Base-by-base conservation (phyloP, 1,284 basidiomycete species). In the Ceratobasidium sp. region DNA sequence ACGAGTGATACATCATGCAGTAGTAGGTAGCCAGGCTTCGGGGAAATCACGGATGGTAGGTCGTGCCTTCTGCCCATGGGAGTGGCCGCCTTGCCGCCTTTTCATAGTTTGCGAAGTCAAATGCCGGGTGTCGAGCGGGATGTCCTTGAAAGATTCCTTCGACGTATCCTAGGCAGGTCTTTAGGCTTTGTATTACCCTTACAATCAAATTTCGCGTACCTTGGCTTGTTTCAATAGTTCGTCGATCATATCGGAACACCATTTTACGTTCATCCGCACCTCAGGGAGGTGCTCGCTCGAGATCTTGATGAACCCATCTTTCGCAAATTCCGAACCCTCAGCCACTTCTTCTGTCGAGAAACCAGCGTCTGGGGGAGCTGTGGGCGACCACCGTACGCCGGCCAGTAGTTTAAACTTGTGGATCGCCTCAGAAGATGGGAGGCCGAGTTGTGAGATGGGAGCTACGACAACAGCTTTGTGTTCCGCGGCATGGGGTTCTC, bases 331-430 rank as follows among this genome's bases (percentile, higher is more conserved):
- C n/a, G 55, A 61, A 18, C 30, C 43, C 32, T 54, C 61, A 75
- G 50, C 75, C 44, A 77, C 62, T 62, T 85, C 83, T 21, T 79
- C 74, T 23, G 76, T 80, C 35, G 77, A 82, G 80, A 82, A 82
- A 75, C 92, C 93, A 38, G 88, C 84, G 76, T 93, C 89, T 28
- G 84, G 81, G 2, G 93, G 92, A 32, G 89, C 87, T 30, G 88
- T 85, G 4, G 88, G 88, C 16, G 89, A 87, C 94, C 94, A 96
- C 71, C 95, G 85, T 28, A 89, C 83, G 18, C 94, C 95, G 23
- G 94, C 92, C 28, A 96, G 84, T 1, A 96, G 82, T 79, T 94
- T 93, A 79, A 94, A 83, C 79, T 91, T 92, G 79, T 94, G 91
- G 11, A 90, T 80, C 3, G 94, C 91, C 32, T 83, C 81, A 14